Evolutionary conservation across 192 early-diverging fungal genomes (phyloP).

Genomic region (Globomyces pollinis-pini): DNA sequence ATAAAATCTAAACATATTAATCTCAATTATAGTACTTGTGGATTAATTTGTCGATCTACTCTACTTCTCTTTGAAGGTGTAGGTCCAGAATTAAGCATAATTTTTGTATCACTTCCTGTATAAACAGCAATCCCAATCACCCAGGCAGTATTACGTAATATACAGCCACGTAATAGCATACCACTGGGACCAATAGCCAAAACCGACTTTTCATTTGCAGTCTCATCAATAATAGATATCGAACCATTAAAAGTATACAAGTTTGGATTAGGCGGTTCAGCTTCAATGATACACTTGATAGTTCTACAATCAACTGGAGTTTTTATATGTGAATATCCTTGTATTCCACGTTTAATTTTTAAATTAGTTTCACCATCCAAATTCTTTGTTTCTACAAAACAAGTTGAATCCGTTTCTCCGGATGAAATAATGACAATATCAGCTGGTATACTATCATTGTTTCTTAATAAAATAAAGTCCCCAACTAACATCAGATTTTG

Average conservation of each 20-base stretch:
- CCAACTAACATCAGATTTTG: constrained; percentile 53
- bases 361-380: constrained; percentile 98
- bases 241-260: constrained; percentile 41
- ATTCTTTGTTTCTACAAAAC: constrained; percentile 91
- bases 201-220: background rate
- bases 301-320: constrained; percentile 64
- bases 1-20: too few species aligned
- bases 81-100: constrained; percentile 88
- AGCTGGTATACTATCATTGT: constrained; percentile 77
- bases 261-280: constrained; percentile 38
- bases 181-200: constrained; percentile 57
- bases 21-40: too few species aligned
- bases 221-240: background rate
- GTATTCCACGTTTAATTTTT: constrained; percentile 66
- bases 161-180: constrained; percentile 82
- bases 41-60: constrained; percentile 88
- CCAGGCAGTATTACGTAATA: constrained; percentile 87
- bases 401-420: constrained; percentile 64
- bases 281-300: constrained; percentile 28
- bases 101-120: constrained; percentile 92
- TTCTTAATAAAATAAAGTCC: constrained; percentile 76
- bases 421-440: constrained; percentile 77
- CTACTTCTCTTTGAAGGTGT: constrained; percentile 88
- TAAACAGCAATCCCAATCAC: constrained; percentile 79
- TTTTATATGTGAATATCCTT: constrained; percentile 57